Evolutionary conservation across 495 filamentous ascomycete species (phyloP).

Genomic region (Penicillium steckii): DNA sequence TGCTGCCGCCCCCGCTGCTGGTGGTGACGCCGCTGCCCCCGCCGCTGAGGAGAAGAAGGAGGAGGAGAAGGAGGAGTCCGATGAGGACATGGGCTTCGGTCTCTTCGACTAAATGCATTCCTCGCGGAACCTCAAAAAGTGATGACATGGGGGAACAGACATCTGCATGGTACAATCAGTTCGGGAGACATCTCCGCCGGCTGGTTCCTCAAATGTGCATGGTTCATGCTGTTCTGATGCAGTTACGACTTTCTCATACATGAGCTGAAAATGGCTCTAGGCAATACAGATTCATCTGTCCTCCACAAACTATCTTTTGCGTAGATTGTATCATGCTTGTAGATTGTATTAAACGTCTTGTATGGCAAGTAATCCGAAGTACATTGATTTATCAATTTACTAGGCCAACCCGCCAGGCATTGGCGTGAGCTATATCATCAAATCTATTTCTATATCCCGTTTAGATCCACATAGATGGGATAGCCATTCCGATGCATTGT

Average conservation of each 20-base stretch:
- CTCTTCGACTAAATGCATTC: constrained; percentile 80
- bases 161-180: constrained; percentile 37
- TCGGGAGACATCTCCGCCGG: constrained; percentile 31
- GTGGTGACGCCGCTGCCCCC: constrained; percentile 65
- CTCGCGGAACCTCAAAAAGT: constrained; percentile 23
- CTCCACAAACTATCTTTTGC: constrained; percentile 21
- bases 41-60: constrained; percentile 71
- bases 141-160: constrained; percentile 34
- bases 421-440: too few relatives aligned
- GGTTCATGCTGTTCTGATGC: constrained; percentile 41
- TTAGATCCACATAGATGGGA: too few relatives aligned
- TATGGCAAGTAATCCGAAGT: too few relatives aligned
- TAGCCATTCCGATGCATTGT: neutral
- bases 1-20: constrained; percentile 59
- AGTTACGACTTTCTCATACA: constrained; percentile 41
- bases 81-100: constrained; percentile 99
- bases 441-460: too few relatives aligned
- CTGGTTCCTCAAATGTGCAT: constrained; percentile 34
- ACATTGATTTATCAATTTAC: neutral
- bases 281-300: constrained; percentile 44
- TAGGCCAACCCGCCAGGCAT: too few relatives aligned
- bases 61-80: constrained; percentile 86
- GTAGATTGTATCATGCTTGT: constrained; percentile 9
- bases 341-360: neutral
- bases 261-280: constrained; percentile 43